A percentile compares a stretch with the other conserved stretches of the same genome.
phyloP scores from a whole-genome alignment of 306 rosid genomes.

The Geum urbanum region DNA sequence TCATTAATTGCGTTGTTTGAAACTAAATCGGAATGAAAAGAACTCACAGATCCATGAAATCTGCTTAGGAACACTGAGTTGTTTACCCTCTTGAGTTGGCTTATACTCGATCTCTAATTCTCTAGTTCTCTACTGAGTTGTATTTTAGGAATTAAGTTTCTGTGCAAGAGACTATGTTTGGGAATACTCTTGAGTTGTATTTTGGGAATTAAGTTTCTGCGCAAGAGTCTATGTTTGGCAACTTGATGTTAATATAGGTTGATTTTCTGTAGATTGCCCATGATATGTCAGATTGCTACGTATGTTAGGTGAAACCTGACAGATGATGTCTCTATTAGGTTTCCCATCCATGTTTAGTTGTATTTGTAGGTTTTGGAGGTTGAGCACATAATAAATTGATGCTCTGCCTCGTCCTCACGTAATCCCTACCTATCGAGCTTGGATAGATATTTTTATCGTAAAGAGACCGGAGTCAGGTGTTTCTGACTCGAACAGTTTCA shows the following conservation, averaged over 20 bases:
- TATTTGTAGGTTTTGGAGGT: conserved; percentile 5
- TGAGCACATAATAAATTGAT: conserved; percentile 12
- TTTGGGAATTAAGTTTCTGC: no score
- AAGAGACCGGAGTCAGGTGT: not conserved
- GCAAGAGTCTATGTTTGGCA: not conserved
- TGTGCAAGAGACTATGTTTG: no score
- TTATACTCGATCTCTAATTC: not conserved
- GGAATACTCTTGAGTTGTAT: no score
- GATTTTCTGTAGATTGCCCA: not conserved
- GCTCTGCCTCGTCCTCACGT: conserved; percentile 17
- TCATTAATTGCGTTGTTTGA: not conserved
- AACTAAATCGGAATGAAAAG: not conserved
- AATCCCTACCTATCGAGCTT: conserved; percentile 13
- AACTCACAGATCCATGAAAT: not conserved
- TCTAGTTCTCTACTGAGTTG: no score
- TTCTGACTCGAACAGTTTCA: not conserved
- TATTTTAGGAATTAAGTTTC: not conserved
- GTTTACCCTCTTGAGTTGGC: not conserved
- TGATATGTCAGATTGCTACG: not conserved
- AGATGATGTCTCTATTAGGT: conserved; percentile 13
- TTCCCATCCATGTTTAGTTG: not conserved
- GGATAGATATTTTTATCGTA: not conserved
- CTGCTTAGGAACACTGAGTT: not conserved
- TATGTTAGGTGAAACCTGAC: no score
- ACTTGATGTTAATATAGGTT: not conserved